Percentiles rank a stretch among this genome's conserved stretches.
These are phyloP conservation scores for Geoglossum cookeanum DNA, from an alignment of 2,329 filamentous ascomycete species.

Conservation along the genomic window DNA sequence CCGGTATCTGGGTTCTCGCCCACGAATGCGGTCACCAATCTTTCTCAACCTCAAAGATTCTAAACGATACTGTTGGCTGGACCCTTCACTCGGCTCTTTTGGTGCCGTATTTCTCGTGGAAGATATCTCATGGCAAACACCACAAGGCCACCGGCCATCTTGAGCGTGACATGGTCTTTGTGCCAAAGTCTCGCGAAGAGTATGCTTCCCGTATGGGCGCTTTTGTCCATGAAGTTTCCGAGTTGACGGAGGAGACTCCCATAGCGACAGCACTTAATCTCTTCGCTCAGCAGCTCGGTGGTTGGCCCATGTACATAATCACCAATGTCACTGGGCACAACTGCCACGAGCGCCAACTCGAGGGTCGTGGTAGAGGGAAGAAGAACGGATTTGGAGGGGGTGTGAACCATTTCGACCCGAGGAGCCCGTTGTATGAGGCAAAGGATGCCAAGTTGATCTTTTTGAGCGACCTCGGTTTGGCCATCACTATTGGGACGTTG, in stretches of 20 bases:
- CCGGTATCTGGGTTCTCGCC: constrained; percentile 87
- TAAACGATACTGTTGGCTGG: constrained; percentile 91
- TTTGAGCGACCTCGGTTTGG: constrained; percentile 62
- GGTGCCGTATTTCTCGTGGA: constrained; percentile 98
- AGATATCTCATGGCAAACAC: constrained; percentile 97
- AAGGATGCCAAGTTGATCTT: constrained; percentile 77
- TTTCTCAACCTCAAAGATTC: constrained; percentile 75
- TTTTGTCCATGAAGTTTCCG: constrained; percentile 60
- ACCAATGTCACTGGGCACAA: constrained; percentile 94
- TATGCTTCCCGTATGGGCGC: constrained; percentile 59
- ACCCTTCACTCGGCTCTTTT: constrained; percentile 72
- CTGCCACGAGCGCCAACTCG: constrained; percentile 73
- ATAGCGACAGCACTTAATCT: constrained; percentile 58
- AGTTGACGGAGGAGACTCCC: constrained; percentile 89
- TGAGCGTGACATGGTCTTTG: constrained; percentile 96
- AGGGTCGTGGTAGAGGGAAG: constrained; percentile 90
- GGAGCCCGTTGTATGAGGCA: constrained; percentile 76
- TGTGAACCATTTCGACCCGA: constrained; percentile 89
- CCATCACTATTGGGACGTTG: constrained; percentile 42
- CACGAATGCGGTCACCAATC: constrained; percentile 97
- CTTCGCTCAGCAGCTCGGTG: constrained; percentile 68
- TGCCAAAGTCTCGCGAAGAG: constrained; percentile 76
- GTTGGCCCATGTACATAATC: constrained; percentile 83
- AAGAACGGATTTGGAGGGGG: constrained; percentile 58
- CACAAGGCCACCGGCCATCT: constrained; percentile 98